phyloP scores from a whole-genome alignment of 163 green algal species.

The Trebouxia gelatinosa region DNA sequence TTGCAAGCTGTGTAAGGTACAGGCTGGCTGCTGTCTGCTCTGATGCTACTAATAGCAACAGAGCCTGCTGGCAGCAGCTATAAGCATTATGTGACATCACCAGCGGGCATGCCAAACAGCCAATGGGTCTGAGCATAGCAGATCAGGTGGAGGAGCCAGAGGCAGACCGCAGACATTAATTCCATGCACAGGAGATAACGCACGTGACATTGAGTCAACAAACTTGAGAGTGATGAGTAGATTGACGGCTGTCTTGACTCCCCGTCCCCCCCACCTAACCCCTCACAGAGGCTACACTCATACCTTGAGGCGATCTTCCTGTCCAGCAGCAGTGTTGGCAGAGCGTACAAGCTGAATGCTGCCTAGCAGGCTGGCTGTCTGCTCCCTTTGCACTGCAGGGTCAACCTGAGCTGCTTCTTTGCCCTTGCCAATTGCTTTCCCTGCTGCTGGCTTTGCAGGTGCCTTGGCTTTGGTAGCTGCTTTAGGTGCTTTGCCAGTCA shows the following conservation, averaged over 20 bases:
- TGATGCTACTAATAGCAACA: no score
- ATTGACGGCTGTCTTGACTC: not conserved
- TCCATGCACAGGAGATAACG: not conserved
- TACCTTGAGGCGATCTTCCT: conserved; percentile 18
- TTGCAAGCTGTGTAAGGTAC: not conserved
- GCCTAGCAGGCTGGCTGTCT: not conserved
- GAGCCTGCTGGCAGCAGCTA: no score
- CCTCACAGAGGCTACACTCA: no score
- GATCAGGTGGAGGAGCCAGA: not conserved
- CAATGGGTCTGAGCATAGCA: no score
- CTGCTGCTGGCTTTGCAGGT: conserved; percentile 23
- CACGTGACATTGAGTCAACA: not conserved
- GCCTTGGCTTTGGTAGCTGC: conserved; percentile 8
- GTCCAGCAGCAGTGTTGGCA: not conserved
- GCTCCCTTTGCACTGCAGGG: not conserved
- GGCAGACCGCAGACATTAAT: not conserved
- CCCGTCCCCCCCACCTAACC: no score
- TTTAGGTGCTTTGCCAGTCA: conserved; percentile 13
- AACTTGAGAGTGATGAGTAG: not conserved
- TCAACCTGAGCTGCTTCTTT: conserved; percentile 1
- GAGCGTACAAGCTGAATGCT: not conserved
- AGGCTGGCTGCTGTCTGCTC: no score
- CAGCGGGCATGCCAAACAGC: no score
- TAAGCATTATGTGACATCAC: no score
- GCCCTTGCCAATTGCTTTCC: not conserved